Percentiles rank a stretch among this genome's conserved stretches.
These are phyloP conservation scores for Backusella mclennaniae DNA, from an alignment of 192 early-diverging fungal species.

Conservation along the genomic window DNA sequence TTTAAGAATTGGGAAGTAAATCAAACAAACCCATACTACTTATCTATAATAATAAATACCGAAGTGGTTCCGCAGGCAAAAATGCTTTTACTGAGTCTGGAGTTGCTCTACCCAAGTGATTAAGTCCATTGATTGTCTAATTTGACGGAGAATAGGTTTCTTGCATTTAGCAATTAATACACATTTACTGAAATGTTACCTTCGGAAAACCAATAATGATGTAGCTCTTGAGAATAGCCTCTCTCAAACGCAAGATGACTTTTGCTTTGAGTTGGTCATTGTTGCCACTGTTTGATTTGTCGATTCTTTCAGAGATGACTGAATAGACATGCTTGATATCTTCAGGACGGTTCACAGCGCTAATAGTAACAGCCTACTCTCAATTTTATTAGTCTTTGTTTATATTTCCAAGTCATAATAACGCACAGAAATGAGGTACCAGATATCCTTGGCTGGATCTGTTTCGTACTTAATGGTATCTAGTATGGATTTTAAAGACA, in stretches of 20 bases:
- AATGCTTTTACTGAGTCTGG: background rate
- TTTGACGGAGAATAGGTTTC: background rate
- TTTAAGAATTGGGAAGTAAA: background rate
- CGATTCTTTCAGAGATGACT: background rate
- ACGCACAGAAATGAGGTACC: slow-evolving; percentile 10
- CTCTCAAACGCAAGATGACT: slow-evolving; percentile 14
- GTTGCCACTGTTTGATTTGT: background rate
- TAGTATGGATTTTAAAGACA: slow-evolving; percentile 1
- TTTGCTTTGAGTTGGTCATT: background rate
- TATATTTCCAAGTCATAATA: background rate
- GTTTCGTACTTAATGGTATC: background rate
- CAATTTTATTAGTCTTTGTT: background rate
- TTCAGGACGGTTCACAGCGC: slow-evolving; percentile 20
- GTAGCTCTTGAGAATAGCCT: slow-evolving; percentile 19
- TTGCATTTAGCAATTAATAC: background rate
- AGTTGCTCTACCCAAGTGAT: slow-evolving; percentile 8
- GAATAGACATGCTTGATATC: slow-evolving; percentile 15
- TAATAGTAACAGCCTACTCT: slow-evolving; percentile 23
- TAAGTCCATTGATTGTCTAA: slow-evolving; percentile 29
- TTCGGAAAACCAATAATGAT: slow-evolving; percentile 26
- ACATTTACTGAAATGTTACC: slow-evolving; percentile 14
- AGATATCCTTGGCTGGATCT: background rate
- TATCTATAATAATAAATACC: background rate
- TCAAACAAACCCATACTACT: background rate
- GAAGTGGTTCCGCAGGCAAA: slow-evolving; percentile 8